Evolutionary conservation across 2,329 filamentous ascomycete genomes (phyloP).

Genomic region (Taxawa tesnikishii): DNA sequence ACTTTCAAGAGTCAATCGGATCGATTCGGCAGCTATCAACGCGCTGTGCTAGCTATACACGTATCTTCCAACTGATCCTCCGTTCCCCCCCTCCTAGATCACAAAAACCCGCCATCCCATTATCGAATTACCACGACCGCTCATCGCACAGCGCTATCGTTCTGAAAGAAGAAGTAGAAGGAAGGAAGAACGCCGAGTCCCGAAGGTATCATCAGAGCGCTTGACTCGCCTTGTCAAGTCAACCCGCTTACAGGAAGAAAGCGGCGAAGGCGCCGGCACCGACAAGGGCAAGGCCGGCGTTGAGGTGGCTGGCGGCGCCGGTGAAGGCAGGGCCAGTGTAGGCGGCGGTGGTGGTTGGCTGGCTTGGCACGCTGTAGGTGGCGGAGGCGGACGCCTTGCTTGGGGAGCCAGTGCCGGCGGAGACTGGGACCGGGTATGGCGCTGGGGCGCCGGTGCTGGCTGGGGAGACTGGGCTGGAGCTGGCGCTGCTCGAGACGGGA

Average conservation of each 20-base stretch:
- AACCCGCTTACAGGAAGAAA: slow-evolving; percentile 10
- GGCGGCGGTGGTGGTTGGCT: slow-evolving; percentile 1
- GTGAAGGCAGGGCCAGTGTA: slow-evolving; percentile 8
- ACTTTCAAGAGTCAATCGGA: too few species aligned
- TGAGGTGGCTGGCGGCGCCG: slow-evolving; percentile 9
- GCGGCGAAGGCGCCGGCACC: slow-evolving; percentile 11
- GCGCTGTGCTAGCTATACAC: too few species aligned
- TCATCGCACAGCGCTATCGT: too few species aligned
- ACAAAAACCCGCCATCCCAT: too few species aligned
- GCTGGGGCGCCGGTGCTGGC: slow-evolving; percentile 1
- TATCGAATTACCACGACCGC: too few species aligned
- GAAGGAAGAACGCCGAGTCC: too few species aligned
- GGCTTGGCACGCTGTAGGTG: slow-evolving; percentile 6
- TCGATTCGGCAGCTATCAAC: too few species aligned
- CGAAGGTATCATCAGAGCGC: too few species aligned
- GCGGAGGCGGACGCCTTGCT: slow-evolving; percentile 6
- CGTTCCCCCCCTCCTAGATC: too few species aligned
- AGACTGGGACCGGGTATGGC: slow-evolving; percentile 4
- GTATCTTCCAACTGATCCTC: too few species aligned
- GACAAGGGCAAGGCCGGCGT: slow-evolving; percentile 9
- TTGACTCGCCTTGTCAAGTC: too few species aligned
- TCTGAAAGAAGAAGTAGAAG: too few species aligned
- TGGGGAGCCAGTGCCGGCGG: slow-evolving; percentile 2
- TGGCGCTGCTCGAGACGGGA: slow-evolving; percentile 3
- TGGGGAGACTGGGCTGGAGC: slow-evolving; percentile 3